These are phyloP conservation scores for Scedosporium apiospermum DNA, from an alignment of 2,329 filamentous ascomycete genomes.

Conservation along the genomic window DNA sequence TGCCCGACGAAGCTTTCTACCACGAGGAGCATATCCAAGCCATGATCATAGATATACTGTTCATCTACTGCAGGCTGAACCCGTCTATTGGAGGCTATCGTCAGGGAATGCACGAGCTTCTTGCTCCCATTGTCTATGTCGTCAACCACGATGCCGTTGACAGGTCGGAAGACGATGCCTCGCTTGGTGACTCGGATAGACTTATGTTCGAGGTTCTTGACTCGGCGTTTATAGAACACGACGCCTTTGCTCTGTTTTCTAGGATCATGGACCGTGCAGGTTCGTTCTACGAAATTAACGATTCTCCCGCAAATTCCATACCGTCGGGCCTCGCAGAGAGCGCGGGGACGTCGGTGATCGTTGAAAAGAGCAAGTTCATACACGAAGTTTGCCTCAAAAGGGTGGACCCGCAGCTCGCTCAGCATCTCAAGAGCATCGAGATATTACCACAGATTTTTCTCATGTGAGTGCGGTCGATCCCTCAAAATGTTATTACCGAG, in stretches of 20 bases:
- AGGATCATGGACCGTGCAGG: conserved; percentile 82
- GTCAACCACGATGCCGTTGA: conserved; percentile 74
- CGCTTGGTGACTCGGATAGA: conserved; percentile 28
- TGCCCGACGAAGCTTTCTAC: conserved; percentile 88
- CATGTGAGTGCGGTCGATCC: conserved; percentile 49
- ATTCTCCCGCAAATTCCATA: conserved; percentile 9
- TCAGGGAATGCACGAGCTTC: conserved; percentile 97
- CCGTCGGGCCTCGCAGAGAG: conserved; percentile 9
- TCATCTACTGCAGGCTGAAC: conserved; percentile 90
- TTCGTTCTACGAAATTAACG: conserved; percentile 70
- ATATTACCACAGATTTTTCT: conserved; percentile 95
- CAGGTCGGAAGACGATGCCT: conserved; percentile 20
- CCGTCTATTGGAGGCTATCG: conserved; percentile 79
- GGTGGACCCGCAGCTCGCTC: conserved; percentile 73
- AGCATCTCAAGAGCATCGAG: conserved; percentile 73
- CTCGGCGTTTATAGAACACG: conserved; percentile 70
- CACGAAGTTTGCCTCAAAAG: conserved; percentile 72
- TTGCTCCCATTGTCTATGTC: conserved; percentile 82
- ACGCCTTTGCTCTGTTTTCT: conserved; percentile 78
- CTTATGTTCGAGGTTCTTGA: conserved; percentile 60
- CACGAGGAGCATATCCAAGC: conserved; percentile 68
- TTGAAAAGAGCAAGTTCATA: conserved; percentile 76
- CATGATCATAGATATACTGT: conserved; percentile 80
- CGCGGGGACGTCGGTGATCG: conserved; percentile 54
- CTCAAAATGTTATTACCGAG: neutral